Conservation (phyloP, 2,329 filamentous ascomycete genomes). For the Penicillium sp. region DNA sequence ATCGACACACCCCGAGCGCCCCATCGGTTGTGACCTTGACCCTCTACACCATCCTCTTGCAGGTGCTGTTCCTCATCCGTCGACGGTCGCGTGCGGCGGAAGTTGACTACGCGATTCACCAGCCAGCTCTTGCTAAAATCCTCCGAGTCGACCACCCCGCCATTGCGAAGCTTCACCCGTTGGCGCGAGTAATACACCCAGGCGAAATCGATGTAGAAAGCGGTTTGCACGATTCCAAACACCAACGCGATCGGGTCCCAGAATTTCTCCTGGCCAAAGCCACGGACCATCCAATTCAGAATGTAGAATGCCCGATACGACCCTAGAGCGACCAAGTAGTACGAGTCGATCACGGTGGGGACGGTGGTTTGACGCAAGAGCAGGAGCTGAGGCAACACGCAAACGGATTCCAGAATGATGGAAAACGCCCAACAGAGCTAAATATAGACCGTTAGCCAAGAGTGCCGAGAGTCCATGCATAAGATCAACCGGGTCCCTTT, state of each 20-base stretch:
- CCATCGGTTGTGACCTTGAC: conserved; percentile 46
- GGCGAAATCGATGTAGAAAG: conserved; percentile 86
- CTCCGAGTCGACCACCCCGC: conserved; percentile 82
- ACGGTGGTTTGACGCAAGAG: conserved; percentile 91
- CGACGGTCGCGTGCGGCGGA: conserved; percentile 27
- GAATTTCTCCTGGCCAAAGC: conserved; percentile 53
- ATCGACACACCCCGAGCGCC: conserved; percentile 55
- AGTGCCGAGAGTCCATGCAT: neutral
- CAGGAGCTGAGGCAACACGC: conserved; percentile 82
- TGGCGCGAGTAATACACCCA: conserved; percentile 96
- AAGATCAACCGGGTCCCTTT: neutral
- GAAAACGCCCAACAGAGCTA: conserved; percentile 84
- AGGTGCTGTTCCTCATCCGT: conserved; percentile 38
- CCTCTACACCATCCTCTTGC: conserved; percentile 25
- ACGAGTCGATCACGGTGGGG: conserved; percentile 94
- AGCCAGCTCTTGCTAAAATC: conserved; percentile 83
- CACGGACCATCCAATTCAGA: conserved; percentile 77
- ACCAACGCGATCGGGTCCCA: conserved; percentile 70
- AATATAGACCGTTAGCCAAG: conserved; percentile 1
- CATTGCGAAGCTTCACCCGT: conserved; percentile 83
- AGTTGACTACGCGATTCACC: conserved; percentile 68
- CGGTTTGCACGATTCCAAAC: conserved; percentile 83
- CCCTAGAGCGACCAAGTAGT: conserved; percentile 81
- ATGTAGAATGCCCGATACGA: conserved; percentile 86
- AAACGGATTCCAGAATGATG: conserved; percentile 84